Percentiles rank a stretch among this genome's conserved stretches.
Conservation (phyloP, 164 flowering plant species). For the Kalanchoe fedtschenkoi region DNA sequence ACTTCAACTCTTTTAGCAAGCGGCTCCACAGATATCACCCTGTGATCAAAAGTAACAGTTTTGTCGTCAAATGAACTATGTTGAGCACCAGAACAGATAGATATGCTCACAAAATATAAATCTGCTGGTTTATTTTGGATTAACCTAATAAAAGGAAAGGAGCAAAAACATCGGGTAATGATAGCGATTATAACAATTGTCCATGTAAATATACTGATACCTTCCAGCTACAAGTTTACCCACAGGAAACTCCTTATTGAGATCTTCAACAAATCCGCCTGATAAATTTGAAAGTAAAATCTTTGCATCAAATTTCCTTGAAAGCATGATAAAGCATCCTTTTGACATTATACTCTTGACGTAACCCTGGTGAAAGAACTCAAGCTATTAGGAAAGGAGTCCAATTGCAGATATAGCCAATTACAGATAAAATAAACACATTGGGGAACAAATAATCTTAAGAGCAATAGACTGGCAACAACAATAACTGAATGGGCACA, state of each 20-base stretch:
- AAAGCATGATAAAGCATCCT: slow-evolving; percentile 86
- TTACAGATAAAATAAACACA: too few species aligned
- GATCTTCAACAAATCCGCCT: slow-evolving; percentile 54
- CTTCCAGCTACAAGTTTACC: slow-evolving; percentile 76
- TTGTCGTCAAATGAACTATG: neutral
- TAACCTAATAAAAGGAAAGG: neutral
- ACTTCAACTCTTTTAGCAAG: slow-evolving; percentile 75
- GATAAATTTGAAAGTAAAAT: slow-evolving; percentile 79
- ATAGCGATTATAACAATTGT: neutral
- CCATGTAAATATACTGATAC: slow-evolving; percentile 21
- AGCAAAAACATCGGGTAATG: too few species aligned
- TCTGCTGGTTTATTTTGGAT: neutral
- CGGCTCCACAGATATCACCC: slow-evolving; percentile 85
- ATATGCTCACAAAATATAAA: neutral
- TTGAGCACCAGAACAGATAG: neutral
- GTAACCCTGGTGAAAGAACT: slow-evolving; percentile 57
- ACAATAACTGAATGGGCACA: too few species aligned
- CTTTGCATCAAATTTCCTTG: slow-evolving; percentile 85
- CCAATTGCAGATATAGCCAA: neutral
- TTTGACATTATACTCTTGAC: slow-evolving; percentile 63
- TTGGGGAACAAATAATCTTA: too few species aligned
- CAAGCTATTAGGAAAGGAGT: neutral
- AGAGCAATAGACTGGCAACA: too few species aligned
- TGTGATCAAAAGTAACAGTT: slow-evolving; percentile 24
- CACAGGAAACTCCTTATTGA: slow-evolving; percentile 65